Percentiles rank a stretch among this genome's conserved stretches.
Evolutionary conservation across 2,329 filamentous ascomycete species (phyloP).

Genomic region (Alternaria gaisen): DNA sequence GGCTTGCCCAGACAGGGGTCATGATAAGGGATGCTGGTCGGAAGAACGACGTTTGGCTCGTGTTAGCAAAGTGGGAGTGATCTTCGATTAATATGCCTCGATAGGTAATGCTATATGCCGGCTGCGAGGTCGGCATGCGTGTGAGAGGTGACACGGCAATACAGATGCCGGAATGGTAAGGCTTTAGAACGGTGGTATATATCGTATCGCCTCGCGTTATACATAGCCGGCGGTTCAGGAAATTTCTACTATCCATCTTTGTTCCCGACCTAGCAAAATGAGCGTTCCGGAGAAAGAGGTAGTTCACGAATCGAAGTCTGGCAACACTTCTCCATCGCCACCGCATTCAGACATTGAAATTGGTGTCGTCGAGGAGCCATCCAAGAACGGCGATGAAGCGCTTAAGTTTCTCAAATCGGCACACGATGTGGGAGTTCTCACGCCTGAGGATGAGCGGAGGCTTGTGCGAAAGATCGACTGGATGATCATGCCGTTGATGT

Average conservation of each 20-base stretch:
- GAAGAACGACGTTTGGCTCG: background rate
- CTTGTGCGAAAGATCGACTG: constrained; percentile 51
- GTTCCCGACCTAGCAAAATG: background rate
- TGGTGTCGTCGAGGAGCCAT: constrained; percentile 16
- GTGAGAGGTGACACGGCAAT: constrained; percentile 2
- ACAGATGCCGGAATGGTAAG: background rate
- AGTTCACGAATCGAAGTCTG: constrained; percentile 3
- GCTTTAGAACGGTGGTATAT: background rate
- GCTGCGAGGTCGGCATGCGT: constrained; percentile 9
- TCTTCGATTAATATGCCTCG: constrained; percentile 1
- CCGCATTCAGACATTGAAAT: constrained; percentile 18
- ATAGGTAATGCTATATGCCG: constrained; percentile 7
- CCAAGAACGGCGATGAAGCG: constrained; percentile 33
- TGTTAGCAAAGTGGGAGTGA: background rate
- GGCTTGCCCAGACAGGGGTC: constrained; percentile 7
- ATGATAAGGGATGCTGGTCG: constrained; percentile 7
- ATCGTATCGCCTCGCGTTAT: background rate
- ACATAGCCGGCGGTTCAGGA: background rate
- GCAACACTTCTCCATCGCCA: constrained; percentile 3
- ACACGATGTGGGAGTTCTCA: constrained; percentile 23
- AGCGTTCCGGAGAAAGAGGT: constrained; percentile 2
- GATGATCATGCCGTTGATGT: constrained; percentile 55
- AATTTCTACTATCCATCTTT: background rate
- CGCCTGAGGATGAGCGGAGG: constrained; percentile 25
- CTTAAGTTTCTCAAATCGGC: constrained; percentile 34